Evolutionary conservation across 2,329 filamentous ascomycete genomes (phyloP), one percentile per base, ranked within the genome.

Genomic region (Falciphora oryzae): DNA sequence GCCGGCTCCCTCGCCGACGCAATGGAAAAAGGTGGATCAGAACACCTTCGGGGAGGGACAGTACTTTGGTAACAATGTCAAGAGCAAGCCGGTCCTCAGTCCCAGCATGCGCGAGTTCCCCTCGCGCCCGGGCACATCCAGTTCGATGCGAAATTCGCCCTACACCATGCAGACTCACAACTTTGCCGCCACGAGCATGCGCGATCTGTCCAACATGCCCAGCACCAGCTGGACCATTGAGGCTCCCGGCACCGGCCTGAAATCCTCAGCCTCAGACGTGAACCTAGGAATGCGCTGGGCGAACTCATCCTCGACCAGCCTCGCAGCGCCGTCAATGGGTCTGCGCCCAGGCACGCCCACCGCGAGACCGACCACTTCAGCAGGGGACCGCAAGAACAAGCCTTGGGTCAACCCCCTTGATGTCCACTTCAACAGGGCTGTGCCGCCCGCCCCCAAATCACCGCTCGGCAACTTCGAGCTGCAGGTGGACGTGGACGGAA

Each of bases 321-420:
- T 74, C 14, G 68, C 58, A 6, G 61, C 65, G 7, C 74, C 76
- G 3, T 71, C 75, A 14, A 71, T 75, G 1, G 70, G 72, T 10
- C 67, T 71, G 22, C 71, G 74, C 28, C 73, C 74, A 3, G 73
- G 71, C 8, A 74, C 73, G 4, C 67, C 72, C 71, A 67, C 72
- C 71, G 28, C 75, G 29, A 66, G 66, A 31, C 68, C 69, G 4
- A 65, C 68, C 62, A 65, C 78, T 75, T 16, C 76, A 71, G 18
- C 79, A 74, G 18, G 72, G 73, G 6, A 71, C 66, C 4, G 73
- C 5, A 75, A 71, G 29, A 75, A 73, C 59, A 78, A 76, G 64
- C 74, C 76, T 5, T 80, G 79, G 75, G 74, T 80, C 8, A 81
- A 80, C 66, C 79, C 82, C 0, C 74, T 83, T n/a, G 79, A 83